Base-by-base conservation (phyloP, 192 early-diverging fungal genomes). In the Linnemannia exigua region DNA sequence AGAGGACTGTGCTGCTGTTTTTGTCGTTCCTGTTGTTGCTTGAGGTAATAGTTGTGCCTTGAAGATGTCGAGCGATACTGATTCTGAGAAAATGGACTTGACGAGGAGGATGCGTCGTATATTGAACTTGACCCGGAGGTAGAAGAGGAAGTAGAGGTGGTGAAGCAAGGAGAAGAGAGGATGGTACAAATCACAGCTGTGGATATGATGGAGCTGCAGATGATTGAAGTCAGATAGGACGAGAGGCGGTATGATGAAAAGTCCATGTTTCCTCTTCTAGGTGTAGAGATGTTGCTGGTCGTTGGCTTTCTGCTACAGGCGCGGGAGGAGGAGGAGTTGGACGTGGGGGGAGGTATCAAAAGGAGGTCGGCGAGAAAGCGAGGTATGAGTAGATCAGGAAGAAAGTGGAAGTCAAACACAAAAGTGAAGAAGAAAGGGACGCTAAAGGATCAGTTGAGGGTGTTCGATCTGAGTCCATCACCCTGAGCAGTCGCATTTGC, bases 201-300 rank as follows among this genome's bases (percentile, higher is more conserved):
- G 0, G 79, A 86, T n/a, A 86, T 67, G 47, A 86, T 77, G 6
- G 79, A 76, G 35, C 36, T 86, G 50, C 46, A 85, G n/a, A 79
- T 22, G 48, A 85, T 79, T 1, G 83, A 85, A 2, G 69, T 47
- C 17, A 76, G 11, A 31, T 85, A 79, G 5, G 83, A 70, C 0
- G 66, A 44, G 15, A 85, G 35, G 12, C 70, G 58, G 22, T 52
- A 67, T 20, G 48, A 84, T 11, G 36, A 74, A 37, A 67, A 41
- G 52, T 58, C 51, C 74, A 75, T 75, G 28, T 63, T 25, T 31
- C 31, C 25, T 63, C 12, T 8, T 2, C 31, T n/a, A 63, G 58
- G 58, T 50, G 28, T 31, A 11, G 31, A 11, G 58, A 3, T 25
- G 58, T 3, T 63, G 28, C 58, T 63, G 25, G 25, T 31, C 28